Evolutionary conservation across 2,329 filamentous ascomycete species (phyloP), one percentile per base, ranked within the genome.

Genomic region (Epichloe gansuensis): DNA sequence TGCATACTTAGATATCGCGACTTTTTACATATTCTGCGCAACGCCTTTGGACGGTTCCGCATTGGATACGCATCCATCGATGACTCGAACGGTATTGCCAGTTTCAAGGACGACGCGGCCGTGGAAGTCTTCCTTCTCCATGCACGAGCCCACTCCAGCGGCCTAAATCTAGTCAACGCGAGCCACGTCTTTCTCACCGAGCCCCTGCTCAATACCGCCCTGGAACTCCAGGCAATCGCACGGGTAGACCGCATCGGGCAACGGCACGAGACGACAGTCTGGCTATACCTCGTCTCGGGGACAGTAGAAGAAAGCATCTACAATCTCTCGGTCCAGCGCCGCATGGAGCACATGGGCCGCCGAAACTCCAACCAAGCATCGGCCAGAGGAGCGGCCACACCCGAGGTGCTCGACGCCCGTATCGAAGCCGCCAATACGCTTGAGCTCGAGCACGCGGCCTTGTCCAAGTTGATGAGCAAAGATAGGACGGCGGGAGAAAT

Each of bases 231-330:
- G 66, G 91, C 90, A 13, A 95, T 97, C 61, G 90, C 91, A 1
- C 85, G 93, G 52, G 90, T 98, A 1, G 89, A 98, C 64, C 82
- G 93, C 38, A 98, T 98, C 56, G 93, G 93, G 0, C 93, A 97
- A 67, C 76, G 84, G 56, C 82, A 87, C 49, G 78, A 87, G 57
- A 98, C 93, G 0, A 95, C 88, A 0, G 89, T 97, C 1, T 97
- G 90, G 86, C 85, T 96, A 66, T 97, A 97, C 64, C 76, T 97
- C 2, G 80, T 96, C n/a, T 81, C 85, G 15, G 87, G 86, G 49
- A 95, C 91, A 0, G 88, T 97, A 0, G 93, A 98, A 63, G 85
- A 95, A 69, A 85, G 85, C 2, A 94, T 97, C 56, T 89, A 97
- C 68, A 81, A 90, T 54, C 78, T 96, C 36, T 93, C 88, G 0